Evolutionary conservation across 2,329 filamentous ascomycete species (phyloP), one percentile per base, ranked within the genome.

Genomic region (Monosporascus sp.): DNA sequence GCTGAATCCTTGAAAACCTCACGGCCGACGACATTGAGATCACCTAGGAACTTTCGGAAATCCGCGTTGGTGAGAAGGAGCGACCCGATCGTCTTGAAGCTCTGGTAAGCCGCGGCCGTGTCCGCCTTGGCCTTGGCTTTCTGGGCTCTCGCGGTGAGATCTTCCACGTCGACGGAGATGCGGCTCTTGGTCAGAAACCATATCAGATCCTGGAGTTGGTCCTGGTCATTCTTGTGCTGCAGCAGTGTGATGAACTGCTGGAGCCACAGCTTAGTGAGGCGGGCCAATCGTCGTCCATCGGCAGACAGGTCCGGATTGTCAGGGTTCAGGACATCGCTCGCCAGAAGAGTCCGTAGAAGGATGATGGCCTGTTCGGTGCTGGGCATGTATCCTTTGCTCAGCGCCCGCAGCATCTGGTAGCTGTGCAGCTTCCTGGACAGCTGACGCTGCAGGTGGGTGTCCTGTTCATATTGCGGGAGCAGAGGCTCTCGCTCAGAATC

Each of bases 151-250:
- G 78, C 72, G 2, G 80, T 77, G 45, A 92, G 73, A 55, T 89
- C 80, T 19, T 82, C 77, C 1, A 84, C 76, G 61, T 92, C 85
- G 3, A 93, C 71, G 1, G 81, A 81, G 6, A 94, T 74, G 36
- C 82, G 81, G n/a, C 90, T 86, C 66, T 89, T 87, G 58, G 84
- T 76, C 47, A 96, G 71, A 63, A 87, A 91, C 91, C 91, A 97
- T 40, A 96, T 77, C 59, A 97, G 89, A 64, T 97, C 90, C 69
- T 97, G 93, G 19, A 97, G 83, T 68, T 96, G 88, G 70, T 97
- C 91, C 17, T 83, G 72, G 56, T 78, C 76, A 69, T 97, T 97
- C 75, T 97, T 97, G 70, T 91, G 79, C 52, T 84, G 78, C 46
- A 97, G 69, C 6, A 96, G 73, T n/a, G 90, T 84, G 62, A 95